Evolutionary conservation across 2,329 filamentous ascomycete species (phyloP), one percentile per base, ranked within the genome.

Genomic region (Colletotrichum zoysiae): DNA sequence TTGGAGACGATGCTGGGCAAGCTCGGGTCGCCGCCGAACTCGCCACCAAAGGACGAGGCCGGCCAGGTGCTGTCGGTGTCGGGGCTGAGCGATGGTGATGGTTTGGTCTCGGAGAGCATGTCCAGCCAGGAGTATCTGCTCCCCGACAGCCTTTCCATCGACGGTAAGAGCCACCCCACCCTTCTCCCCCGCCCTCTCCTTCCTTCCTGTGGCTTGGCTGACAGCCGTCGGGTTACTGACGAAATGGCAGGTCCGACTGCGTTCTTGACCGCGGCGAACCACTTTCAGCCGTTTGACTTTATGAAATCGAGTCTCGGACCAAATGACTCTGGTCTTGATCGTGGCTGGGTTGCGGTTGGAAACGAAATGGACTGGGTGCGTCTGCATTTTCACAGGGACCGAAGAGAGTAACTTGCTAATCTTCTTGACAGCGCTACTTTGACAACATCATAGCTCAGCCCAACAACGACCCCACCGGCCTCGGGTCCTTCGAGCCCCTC

Each of bases 1-100:
- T 76, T 88, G 65, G 79, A 81, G 7, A 82, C 80, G 5, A 86
- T 88, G 81, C 77, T 87, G 44, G 77, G 78, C 3, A 85, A 82
- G 74, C 78, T 87, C 8, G 81, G 80, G 5, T 76, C 74, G 33
- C 77, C 80, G 1, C 76, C 80, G 11, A 75, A 76, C 16, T 67
- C 74, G 18, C 65, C 65, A 7, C 66, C 73, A 11, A 63, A 56
- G 42, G 65, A 55, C 6, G 40, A 51, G 20, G 63, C 64, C 14
- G 59, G 61, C 51, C 55, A 68, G 48, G 66, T 55, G 30, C 74
- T 77, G 50, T 76, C 77, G 12, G 62, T 71, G 5, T 20, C 58
- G 8, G 26, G 50, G 38, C 53, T 23, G 26, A 9, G 40, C 20
- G 48, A 64, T 23, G 44, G 53, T 33, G 48, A 46, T 26, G 74